Base-by-base conservation (phyloP, 345 rosid genomes). In the Hibiscus trionum region DNA sequence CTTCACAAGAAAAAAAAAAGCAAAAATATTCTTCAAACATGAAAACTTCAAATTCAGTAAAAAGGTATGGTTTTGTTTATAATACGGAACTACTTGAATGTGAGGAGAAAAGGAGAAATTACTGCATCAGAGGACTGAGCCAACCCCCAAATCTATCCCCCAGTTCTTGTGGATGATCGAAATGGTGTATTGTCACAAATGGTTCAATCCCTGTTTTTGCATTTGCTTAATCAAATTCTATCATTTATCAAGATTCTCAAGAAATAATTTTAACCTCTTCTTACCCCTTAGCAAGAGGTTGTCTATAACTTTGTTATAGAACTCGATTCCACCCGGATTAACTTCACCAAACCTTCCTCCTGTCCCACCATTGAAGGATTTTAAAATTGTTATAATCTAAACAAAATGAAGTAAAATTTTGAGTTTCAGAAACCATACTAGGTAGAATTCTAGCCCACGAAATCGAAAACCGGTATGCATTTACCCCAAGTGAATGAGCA, bases 41-140 rank as follows among this genome's bases (percentile, higher is more conserved):
- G 33, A 58, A 58, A 11, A 58, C 7, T 15, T 29, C 12, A 11
- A 58, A 4, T 58, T 58, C 14, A 49, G 60, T 56, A 17, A 55
- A 55, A 55, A 53, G 58, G 2, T 19, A 8, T 21, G 14, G 3
- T 21, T 60, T 60, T n/a, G 57, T 9, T 7, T 53, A 39, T 6
- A 53, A 53, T 55, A 17, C 4, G 66, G 66, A 42, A 42, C n/a
- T 6, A 7, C 17, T 65, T 65, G 55, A 35, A 19, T 24, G 47
- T 17, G 50, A 62, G 46, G 5, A 61, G 52, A 49, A 24, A 57
- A 69, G 19, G 12, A 52, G 47, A 27, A 53, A 72, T 59, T 79
- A 81, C 85, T 81, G 87, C 59, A 79, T 84, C 2, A 26, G 70
- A 72, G 85, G 83, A 66, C 79, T 79, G 70, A 81, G 83, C 82